Percentiles rank a stretch among this genome's conserved stretches.
phyloP scores from a whole-genome alignment of 306 rosid genomes.

The Quercus dentata region DNA sequence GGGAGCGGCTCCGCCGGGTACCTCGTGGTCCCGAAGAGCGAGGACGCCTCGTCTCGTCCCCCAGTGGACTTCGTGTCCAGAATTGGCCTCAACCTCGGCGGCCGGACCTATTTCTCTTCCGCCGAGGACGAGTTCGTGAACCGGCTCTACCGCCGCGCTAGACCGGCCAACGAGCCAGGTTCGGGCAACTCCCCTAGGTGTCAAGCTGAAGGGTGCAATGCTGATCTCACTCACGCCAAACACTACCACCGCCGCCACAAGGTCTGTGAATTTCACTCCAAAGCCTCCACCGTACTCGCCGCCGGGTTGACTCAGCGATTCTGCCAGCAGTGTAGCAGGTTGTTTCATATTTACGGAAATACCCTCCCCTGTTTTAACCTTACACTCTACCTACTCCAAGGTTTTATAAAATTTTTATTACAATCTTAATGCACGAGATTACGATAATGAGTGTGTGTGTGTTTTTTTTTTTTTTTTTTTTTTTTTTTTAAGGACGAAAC shows the following conservation, averaged over 20 bases:
- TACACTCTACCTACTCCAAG: not conserved
- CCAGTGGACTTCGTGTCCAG: slow-evolving; percentile 66
- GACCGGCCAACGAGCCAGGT: slow-evolving; percentile 47
- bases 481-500: slow-evolving; percentile 7
- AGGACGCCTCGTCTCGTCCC: slow-evolving; percentile 42
- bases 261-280: slow-evolving; percentile 97
- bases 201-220: slow-evolving; percentile 96
- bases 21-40: slow-evolving; percentile 65
- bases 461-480: no score
- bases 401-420: no score
- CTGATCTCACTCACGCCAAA: slow-evolving; percentile 85
- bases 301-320: slow-evolving; percentile 98
- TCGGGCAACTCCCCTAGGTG: slow-evolving; percentile 61
- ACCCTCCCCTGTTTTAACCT: not conserved
- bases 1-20: slow-evolving; percentile 25
- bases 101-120: slow-evolving; percentile 78
- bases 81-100: slow-evolving; percentile 88
- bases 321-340: slow-evolving; percentile 99
- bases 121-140: slow-evolving; percentile 78
- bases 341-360: not conserved
- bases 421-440: no score
- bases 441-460: not conserved
- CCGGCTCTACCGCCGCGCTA: slow-evolving; percentile 75
- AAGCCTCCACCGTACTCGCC: slow-evolving; percentile 85
- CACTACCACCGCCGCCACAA: slow-evolving; percentile 99